These are phyloP conservation scores for Chaetoscypha palmicola DNA, from an alignment of 2,329 filamentous ascomycete species.

Conservation along the genomic window DNA sequence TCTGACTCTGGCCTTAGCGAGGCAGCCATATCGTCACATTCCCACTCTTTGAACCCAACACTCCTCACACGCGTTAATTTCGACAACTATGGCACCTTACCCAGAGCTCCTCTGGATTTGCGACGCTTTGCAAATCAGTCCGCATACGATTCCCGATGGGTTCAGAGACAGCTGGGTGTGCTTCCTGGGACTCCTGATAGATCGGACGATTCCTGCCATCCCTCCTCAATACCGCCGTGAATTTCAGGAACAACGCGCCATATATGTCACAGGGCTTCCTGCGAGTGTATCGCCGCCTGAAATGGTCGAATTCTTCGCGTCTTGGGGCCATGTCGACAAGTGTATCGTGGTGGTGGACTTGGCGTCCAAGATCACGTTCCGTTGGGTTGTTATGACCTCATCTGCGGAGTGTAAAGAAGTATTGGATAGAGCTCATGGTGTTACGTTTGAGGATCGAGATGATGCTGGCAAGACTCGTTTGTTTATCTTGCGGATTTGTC, in stretches of 20 bases:
- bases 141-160: not conserved
- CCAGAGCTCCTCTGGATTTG: not conserved
- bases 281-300: constrained; percentile 5
- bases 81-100: not conserved
- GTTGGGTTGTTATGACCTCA: constrained; percentile 22
- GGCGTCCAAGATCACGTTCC: constrained; percentile 16
- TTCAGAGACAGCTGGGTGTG: constrained; percentile 16
- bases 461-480: not conserved
- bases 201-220: constrained; percentile 15
- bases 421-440: constrained; percentile 12
- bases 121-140: not conserved
- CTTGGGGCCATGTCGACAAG: constrained; percentile 14
- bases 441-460: constrained; percentile 2
- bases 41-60: too few relatives aligned
- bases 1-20: too few relatives aligned
- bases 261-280: constrained; percentile 21
- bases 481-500: constrained; percentile 5
- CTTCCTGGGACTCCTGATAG: constrained; percentile 2
- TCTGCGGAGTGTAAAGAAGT: constrained; percentile 14
- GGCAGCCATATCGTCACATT: too few relatives aligned
- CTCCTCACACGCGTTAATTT: too few relatives aligned
- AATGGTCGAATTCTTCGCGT: constrained; percentile 13
- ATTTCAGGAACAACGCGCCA: constrained; percentile 13
- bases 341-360: constrained; percentile 18
- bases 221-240: constrained; percentile 15